phyloP scores from a whole-genome alignment of 139 green algal species.

The Chlamydomonas schloesseri region DNA sequence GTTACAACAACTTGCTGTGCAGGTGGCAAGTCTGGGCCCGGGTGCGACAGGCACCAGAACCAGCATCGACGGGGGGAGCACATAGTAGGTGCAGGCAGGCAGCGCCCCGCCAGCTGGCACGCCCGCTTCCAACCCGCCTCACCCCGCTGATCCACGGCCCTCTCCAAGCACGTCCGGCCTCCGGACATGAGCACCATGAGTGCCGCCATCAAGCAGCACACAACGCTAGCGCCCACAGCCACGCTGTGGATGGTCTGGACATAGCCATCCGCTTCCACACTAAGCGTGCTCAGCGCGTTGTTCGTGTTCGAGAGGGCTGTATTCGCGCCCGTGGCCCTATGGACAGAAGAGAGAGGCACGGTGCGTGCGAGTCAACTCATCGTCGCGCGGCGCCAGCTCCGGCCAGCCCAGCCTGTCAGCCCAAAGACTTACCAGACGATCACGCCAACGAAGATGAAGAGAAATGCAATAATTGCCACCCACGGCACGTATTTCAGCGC shows the following conservation, averaged over 20 bases:
- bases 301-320: constrained; percentile 38
- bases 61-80: too few relatives aligned
- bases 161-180: constrained; percentile 46
- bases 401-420: neutral
- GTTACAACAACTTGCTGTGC: too few relatives aligned
- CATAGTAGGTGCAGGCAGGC: too few relatives aligned
- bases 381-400: neutral
- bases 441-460: constrained; percentile 49
- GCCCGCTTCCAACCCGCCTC: neutral
- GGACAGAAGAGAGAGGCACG: neutral
- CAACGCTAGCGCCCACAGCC: constrained; percentile 30
- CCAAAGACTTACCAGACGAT: constrained; percentile 34
- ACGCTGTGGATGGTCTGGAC: constrained; percentile 9
- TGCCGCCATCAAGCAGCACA: constrained; percentile 36
- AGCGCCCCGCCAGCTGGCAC: too few relatives aligned
- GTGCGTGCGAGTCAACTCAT: neutral
- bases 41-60: too few relatives aligned
- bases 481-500: constrained; percentile 57
- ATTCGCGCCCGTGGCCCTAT: constrained; percentile 29
- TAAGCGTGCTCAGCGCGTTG: neutral
- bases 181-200: constrained; percentile 44
- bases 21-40: too few relatives aligned
- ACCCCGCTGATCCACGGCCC: constrained; percentile 42
- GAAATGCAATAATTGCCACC: constrained; percentile 32
- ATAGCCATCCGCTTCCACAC: neutral